Base-by-base conservation (phyloP, 2,329 filamentous ascomycete genomes). In the Scortechinia acanthostroma region DNA sequence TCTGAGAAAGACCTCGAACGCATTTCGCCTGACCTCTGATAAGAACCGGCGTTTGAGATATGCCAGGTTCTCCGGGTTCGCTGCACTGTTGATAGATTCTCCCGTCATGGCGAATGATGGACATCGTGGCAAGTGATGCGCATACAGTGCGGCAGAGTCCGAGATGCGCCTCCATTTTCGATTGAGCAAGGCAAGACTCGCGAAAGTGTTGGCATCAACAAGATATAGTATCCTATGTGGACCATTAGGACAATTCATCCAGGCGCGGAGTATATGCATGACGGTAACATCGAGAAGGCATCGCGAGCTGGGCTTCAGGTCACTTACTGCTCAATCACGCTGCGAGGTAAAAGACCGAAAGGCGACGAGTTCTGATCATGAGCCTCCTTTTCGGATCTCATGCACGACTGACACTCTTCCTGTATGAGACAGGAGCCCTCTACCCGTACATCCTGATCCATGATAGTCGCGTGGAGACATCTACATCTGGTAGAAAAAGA, bases 1-100 rank as follows among this genome's bases (percentile, higher is more conserved):
- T 6, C 35, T 10, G 13, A 40, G 17, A 19, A 13, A 40, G 14
- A 40, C 35, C 14, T 40, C 35, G 35, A 40, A 40, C 17, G 35
- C 35, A 19, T 40, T 40, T 10, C 35, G 35, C 10, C 35, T 10
- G 17, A 40, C 17, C 17, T 40, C 35, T 19, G 10, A 13, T 6
- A 40, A 40, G 35, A 40, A 40, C 35, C 35, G 6, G 10, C 35
- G 35, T 17, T 40, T 40, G 35, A 40, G 35, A 19, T 6, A 13
- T 6, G 6, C 17, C 35, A 40, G 17, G 17, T 17, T 19, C 17
- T 40, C 35, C 10, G 35, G 20, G 17, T 40, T 6, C 20, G 35
- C 13, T 6, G 17, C 35, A 17, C 35, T 40, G 20, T n/a, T n/a
- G n/a, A n/a, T n/a, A n/a, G n/a, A n/a, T n/a, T n/a, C n/a, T 19